These are phyloP conservation scores for Geotrichum fermentans DNA, from an alignment of 1,139 yeast genomes.

Conservation along the genomic window DNA sequence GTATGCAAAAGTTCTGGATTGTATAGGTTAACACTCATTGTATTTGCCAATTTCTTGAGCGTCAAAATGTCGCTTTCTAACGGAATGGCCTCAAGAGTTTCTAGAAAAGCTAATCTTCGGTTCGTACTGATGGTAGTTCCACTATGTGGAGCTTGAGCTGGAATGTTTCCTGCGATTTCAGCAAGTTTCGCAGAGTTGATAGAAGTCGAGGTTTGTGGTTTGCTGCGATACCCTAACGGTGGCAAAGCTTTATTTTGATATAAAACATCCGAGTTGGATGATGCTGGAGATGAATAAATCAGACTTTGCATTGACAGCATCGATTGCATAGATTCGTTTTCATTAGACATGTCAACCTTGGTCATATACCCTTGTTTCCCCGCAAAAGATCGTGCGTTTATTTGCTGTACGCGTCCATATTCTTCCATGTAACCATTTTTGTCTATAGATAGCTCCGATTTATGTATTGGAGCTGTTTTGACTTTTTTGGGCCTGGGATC, in stretches of 20 bases:
- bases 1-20: constrained; percentile 3
- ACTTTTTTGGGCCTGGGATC: not conserved
- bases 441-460: too few species aligned
- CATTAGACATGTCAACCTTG: not conserved
- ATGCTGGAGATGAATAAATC: constrained; percentile 3
- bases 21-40: not conserved
- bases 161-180: not conserved
- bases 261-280: constrained; percentile 8
- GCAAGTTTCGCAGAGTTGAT: not conserved
- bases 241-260: not conserved
- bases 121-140: not conserved
- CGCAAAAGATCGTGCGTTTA: not conserved
- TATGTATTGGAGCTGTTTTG: too few species aligned
- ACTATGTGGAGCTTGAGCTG: constrained; percentile 1
- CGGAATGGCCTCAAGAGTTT: constrained; percentile 13
- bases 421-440: too few species aligned
- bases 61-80: constrained; percentile 9
- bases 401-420: not conserved
- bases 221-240: too few species aligned
- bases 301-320: constrained; percentile 5
- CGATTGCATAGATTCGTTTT: not conserved
- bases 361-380: too few species aligned
- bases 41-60: constrained; percentile 7
- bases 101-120: constrained; percentile 10
- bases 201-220: not conserved